Percentiles rank a stretch among this genome's conserved stretches.
phyloP scores from a whole-genome alignment of 164 flowering plant species.

The Vitis amurensis region DNA sequence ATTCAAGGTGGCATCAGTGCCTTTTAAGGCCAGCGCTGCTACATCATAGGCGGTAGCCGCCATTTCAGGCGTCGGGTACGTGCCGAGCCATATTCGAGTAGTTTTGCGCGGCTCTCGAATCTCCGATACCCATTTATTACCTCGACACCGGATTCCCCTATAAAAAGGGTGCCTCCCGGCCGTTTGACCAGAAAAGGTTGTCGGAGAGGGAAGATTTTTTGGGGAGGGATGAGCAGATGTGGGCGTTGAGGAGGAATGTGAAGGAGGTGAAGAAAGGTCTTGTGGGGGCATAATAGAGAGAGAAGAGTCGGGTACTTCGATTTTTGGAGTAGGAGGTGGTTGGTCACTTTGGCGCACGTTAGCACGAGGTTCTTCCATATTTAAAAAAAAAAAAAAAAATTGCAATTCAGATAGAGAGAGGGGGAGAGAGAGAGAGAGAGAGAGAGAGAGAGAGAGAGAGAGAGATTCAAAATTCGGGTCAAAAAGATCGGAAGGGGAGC shows the following conservation, averaged over 20 bases:
- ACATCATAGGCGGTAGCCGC: conserved; percentile 90
- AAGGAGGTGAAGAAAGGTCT: not conserved
- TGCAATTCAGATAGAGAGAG: no score
- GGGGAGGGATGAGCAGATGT: conserved; percentile 7
- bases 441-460: no score
- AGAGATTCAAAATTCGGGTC: no score
- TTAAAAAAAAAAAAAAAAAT: not conserved
- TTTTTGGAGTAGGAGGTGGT: conserved; percentile 1
- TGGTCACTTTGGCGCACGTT: conserved; percentile 18
- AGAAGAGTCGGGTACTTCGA: conserved; percentile 7
- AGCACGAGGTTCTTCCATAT: conserved; percentile 16
- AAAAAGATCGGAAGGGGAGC: no score
- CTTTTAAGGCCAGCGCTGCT: conserved; percentile 54
- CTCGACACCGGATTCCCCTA: conserved; percentile 61
- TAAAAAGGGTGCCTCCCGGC: conserved; percentile 43
- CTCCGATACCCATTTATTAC: conserved; percentile 91
- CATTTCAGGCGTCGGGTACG: conserved; percentile 79
- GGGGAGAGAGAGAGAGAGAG: no score
- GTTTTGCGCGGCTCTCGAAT: conserved; percentile 82
- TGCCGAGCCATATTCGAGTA: conserved; percentile 87
- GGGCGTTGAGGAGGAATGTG: not conserved
- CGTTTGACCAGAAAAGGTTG: conserved; percentile 2
- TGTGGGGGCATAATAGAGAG: not conserved
- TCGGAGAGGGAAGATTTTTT: not conserved
- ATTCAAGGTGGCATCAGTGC: conserved; percentile 57